Evolutionary conservation across 768 basidiomycete species (phyloP), one percentile per base, ranked within the genome.

Genomic region (Rhodosporidiobolus sp.): DNA sequence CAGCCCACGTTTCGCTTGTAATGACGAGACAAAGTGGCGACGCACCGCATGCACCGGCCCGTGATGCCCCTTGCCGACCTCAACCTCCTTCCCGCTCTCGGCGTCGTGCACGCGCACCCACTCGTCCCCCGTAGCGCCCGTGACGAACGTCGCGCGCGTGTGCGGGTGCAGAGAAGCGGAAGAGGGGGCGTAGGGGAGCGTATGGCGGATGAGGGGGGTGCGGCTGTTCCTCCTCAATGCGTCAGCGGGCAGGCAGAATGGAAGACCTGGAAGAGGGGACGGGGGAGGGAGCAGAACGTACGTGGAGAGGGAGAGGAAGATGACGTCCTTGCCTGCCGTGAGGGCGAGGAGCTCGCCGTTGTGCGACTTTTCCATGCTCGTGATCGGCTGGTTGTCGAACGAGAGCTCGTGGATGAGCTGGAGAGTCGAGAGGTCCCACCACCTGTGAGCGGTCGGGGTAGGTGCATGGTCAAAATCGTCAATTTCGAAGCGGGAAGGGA

Each of bases 101-200:
- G 94, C 88, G 24, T 89, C 90, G 80, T 98, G 93, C 43, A 97
- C 87, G 48, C 95, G 86, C 56, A 99, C 94, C 96, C 96, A 98
- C 78, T 97, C 94, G 81, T 99, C 96, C 26, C 56, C n/a, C 22
- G 86, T 86, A 76, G 88, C 91, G 52, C 96, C 96, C 0, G 92
- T 93, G 67, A 98, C 90, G 82, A 97, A 98, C 61, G 92, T 87
- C 79, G 95, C 90, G 79, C 91, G 88, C 56, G 86, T 83, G 74
- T 89, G 86, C 5, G 96, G 96, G 79, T 98, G 95, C 59, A 99
- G 88, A 2, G 95, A 95, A 49, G 93, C 94, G 4, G 92, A 95
- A 7, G 95, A 96, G 6, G 92, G 92, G 32, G 89, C 86, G 80
- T 97, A 95, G 10, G 88, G 85, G 45, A 99, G 86, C 49, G 86